Evolutionary conservation across 2,329 filamentous ascomycete genomes (phyloP).

Genomic region (Sphaceloma murrayae): DNA sequence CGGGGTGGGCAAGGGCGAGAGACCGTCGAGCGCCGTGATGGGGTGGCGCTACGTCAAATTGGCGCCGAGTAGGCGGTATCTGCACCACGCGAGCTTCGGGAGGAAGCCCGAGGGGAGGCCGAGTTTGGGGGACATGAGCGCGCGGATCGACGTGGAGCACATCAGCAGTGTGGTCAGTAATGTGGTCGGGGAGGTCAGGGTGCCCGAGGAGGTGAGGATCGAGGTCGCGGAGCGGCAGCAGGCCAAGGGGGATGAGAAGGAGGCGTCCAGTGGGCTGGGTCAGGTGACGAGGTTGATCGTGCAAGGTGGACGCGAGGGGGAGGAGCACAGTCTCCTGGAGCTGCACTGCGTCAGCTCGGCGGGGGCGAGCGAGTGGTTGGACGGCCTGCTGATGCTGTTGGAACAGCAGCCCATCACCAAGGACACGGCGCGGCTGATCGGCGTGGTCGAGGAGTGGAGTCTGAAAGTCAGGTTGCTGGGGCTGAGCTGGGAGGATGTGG

Average conservation of each 20-base stretch:
- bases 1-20: constrained; percentile 35
- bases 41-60: constrained; percentile 77
- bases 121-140: constrained; percentile 59
- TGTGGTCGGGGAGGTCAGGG: constrained; percentile 16
- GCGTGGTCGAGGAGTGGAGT: constrained; percentile 79
- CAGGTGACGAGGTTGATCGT: no score
- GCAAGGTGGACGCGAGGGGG: no score
- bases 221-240: constrained; percentile 4
- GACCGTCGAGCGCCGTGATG: constrained; percentile 25
- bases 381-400: constrained; percentile 87
- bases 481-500: constrained; percentile 74
- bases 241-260: background rate
- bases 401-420: constrained; percentile 95
- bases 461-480: constrained; percentile 88
- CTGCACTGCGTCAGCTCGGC: constrained; percentile 72
- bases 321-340: constrained; percentile 74
- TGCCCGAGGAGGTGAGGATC: constrained; percentile 9
- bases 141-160: constrained; percentile 77
- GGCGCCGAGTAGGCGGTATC: constrained; percentile 79
- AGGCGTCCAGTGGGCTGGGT: no score
- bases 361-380: constrained; percentile 89
- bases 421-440: constrained; percentile 83
- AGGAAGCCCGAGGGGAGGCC: constrained; percentile 54
- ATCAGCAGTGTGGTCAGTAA: constrained; percentile 94
- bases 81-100: constrained; percentile 84